Base-by-base conservation (phyloP, 768 basidiomycete genomes). In the Roridomyces roridus region DNA sequence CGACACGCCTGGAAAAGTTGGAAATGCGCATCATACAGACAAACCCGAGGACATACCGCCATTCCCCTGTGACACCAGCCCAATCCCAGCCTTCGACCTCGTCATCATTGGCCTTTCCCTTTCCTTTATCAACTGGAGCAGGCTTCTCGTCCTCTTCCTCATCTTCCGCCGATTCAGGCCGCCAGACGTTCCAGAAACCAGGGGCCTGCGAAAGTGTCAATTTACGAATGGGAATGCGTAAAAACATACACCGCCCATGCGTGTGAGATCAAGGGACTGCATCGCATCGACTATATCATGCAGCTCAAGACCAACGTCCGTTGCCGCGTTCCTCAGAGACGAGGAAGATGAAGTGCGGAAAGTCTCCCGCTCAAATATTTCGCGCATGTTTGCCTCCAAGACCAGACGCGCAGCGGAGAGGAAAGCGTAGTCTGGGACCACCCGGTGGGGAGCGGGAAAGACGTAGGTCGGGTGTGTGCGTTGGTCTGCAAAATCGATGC, bases 11-110 rank as follows among this genome's bases (percentile, higher is more conserved):
- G 59, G 14, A 29, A 29, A 44, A 14, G 8, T 2, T 26, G 12
- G 18, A n/a, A 23, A 40, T 45, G 55, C 18, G 24, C n/a, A 31
- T 20, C 20, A 21, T 10, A 28, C 3, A n/a, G 12, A 4, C 14
- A 4, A 12, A 41, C 4, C 6, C 11, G 21, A 10, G 25, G 15
- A 20, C 80, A 63, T 62, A 83, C 83, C 76, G 75, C 83, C 84
- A 86, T 45, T 76, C 70, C 17, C 84, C 84, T 39, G 73, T 66
- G 3, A 78, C 81, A 8, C 82, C 84, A 1, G 83, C 85, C 84
- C 85, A 86, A 62, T 85, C 84, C 82, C 82, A 84, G 5, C 83
- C 83, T 5, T 66, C 63, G 6, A 67, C 60, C 21, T 58, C 64
- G 26, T 51, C 24, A 2, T 60, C 59, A 1, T 60, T 61, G 12